Evolutionary conservation across 495 filamentous ascomycete species (phyloP).

Genomic region (Achaetomiella virescens): DNA sequence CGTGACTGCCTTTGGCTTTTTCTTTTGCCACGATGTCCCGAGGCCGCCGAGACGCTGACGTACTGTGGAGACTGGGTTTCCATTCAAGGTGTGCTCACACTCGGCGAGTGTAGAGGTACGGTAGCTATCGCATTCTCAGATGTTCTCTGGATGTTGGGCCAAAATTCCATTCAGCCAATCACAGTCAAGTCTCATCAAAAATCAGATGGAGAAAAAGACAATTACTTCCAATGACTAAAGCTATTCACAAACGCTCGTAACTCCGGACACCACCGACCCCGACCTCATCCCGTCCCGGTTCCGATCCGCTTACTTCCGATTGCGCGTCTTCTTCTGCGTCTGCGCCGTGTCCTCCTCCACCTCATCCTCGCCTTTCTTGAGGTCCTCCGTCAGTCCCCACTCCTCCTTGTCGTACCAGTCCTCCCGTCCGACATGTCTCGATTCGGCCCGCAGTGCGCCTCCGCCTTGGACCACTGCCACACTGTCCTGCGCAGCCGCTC

Average conservation of each 20-base stretch:
- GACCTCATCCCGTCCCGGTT: background rate
- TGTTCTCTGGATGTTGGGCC: no score
- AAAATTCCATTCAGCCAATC: no score
- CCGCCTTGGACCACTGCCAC: constrained; percentile 77
- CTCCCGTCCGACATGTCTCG: constrained; percentile 79
- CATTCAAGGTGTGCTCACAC: no score
- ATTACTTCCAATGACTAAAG: no score
- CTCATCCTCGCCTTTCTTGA: constrained; percentile 88
- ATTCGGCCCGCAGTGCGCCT: constrained; percentile 72
- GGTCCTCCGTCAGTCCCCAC: constrained; percentile 76
- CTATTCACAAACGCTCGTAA: background rate
- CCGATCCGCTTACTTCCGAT: constrained; percentile 40
- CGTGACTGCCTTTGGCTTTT: background rate
- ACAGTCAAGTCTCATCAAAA: no score
- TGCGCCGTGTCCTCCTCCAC: constrained; percentile 73
- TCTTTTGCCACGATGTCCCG: no score
- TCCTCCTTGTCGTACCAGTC: constrained; percentile 93
- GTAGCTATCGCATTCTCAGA: no score
- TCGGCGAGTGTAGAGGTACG: no score
- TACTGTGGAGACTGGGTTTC: no score
- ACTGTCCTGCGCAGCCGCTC: constrained; percentile 74
- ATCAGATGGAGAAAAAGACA: no score
- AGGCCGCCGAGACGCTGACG: no score
- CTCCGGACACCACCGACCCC: background rate
- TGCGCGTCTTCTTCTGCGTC: constrained; percentile 69